phyloP scores from a whole-genome alignment of 805 yeast genomes.

The Millerozyma miso region DNA sequence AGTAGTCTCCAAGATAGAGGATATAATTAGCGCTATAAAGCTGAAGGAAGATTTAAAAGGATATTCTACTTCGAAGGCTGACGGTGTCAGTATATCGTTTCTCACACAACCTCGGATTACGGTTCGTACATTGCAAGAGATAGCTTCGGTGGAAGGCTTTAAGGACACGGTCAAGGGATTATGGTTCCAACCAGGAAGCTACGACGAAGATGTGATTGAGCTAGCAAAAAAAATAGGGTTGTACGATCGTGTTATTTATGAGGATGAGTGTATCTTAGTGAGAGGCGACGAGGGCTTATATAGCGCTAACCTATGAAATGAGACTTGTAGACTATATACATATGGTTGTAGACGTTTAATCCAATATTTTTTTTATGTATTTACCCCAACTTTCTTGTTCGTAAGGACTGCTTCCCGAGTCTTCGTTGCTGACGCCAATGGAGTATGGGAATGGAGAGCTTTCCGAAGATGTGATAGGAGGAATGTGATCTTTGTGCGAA shows the following conservation, averaged over 20 bases:
- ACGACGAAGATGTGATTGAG: slow-evolving; percentile 47
- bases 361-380: slow-evolving; percentile 42
- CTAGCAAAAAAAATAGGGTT: slow-evolving; percentile 34
- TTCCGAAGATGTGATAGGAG: slow-evolving; percentile 67
- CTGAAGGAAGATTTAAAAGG: slow-evolving; percentile 15
- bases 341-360: slow-evolving; percentile 7
- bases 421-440: slow-evolving; percentile 20
- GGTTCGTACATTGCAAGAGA: slow-evolving; percentile 26
- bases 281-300: slow-evolving; percentile 53
- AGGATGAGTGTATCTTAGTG: slow-evolving; percentile 69
- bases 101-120: slow-evolving; percentile 73
- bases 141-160: slow-evolving; percentile 39
- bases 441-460: slow-evolving; percentile 57
- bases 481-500: slow-evolving; percentile 60
- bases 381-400: slow-evolving; percentile 39
- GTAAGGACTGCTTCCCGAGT: slow-evolving; percentile 7
- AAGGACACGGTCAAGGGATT: slow-evolving; percentile 45
- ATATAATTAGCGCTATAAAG: slow-evolving; percentile 20
- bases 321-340: not conserved
- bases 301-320: slow-evolving; percentile 31
- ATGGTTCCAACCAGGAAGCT: slow-evolving; percentile 87
- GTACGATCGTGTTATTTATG: slow-evolving; percentile 30
- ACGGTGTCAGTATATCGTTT: slow-evolving; percentile 58
- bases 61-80: slow-evolving; percentile 25
- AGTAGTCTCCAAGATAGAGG: slow-evolving; percentile 31